Evolutionary conservation across 176 grass and related monocot genomes (phyloP), one percentile per base, ranked within the genome.

Genomic region (Secale cereale): DNA sequence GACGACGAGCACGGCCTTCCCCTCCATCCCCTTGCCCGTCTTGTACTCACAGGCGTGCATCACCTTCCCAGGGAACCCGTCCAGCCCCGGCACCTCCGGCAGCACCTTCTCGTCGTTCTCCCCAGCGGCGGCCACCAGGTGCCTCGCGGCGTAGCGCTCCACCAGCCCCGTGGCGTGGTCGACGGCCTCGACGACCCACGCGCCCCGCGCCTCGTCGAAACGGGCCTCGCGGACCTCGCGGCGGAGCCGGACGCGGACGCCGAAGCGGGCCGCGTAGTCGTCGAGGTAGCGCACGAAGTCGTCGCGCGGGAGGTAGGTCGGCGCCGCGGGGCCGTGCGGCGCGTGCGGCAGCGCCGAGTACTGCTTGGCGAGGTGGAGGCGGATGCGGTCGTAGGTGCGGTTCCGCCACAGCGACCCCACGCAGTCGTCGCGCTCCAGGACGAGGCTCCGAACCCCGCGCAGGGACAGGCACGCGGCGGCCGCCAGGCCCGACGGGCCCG

Each of bases 361-460:
- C 46, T 87, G 37, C 89, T 98, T 98, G 74, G 63, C 45, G 12
- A 98, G 86, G 89, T 98, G 96, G 65, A 98, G 93, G 56, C 41
- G 66, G 17, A 95, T 16, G 73, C 96, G 93, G 37, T 98, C 89
- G 76, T 98, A 95, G 48, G 82, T 68, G 76, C 91, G 87, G 25
- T 89, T 76, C 54, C 91, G 96, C 96, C 96, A 98, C 31, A 98
- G 87, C 39, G 93, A 87, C 0, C 83, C 93, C 25, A 95, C 72
- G 68, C 91, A 92, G 73, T 87, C 93, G 83, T 92, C 96, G 15
- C 93, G 91, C 87, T 98, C 96, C 25, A 98, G 91, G 40, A 95
- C 82, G 13, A 98, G 56, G 70, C 80, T 85, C 0, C 70, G 77
- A 5, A 95, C 56, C 5, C 81, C 86, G 27, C 78, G 81, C 25